Percentiles rank a stretch among this genome's conserved stretches.
Conservation (phyloP, 2,329 filamentous ascomycete species). For the Biscogniauxia mediterranea region DNA sequence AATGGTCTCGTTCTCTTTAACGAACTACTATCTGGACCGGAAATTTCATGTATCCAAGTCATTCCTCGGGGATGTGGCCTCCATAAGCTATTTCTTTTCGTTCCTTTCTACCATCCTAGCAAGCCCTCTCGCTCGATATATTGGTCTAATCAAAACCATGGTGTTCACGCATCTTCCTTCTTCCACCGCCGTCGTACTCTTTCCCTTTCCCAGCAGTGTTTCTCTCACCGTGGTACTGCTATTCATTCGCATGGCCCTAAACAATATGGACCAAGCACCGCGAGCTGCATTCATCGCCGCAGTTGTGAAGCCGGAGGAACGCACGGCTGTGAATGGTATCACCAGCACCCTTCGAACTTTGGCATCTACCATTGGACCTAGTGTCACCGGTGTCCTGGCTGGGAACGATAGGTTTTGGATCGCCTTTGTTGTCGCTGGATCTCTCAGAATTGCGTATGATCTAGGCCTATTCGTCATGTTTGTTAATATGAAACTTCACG, state of each 20-base stretch:
- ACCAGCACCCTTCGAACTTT: constrained; percentile 60
- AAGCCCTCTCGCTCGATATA: constrained; percentile 53
- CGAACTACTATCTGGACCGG: constrained; percentile 56
- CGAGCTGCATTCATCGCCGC: constrained; percentile 65
- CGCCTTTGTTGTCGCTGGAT: constrained; percentile 58
- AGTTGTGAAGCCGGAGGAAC: constrained; percentile 61
- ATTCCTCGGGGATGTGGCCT: constrained; percentile 58
- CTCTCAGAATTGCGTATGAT: constrained; percentile 54
- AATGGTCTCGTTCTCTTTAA: constrained; percentile 59
- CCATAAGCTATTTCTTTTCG: constrained; percentile 52
- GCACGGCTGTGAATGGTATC: constrained; percentile 70
- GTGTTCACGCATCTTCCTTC: constrained; percentile 62
- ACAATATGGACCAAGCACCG: constrained; percentile 69
- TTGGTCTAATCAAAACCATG: constrained; percentile 65
- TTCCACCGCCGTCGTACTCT: constrained; percentile 58
- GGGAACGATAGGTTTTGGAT: constrained; percentile 56
- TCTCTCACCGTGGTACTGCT: constrained; percentile 54
- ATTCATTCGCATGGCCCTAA: constrained; percentile 59
- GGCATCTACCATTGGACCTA: constrained; percentile 54
- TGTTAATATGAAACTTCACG: constrained; percentile 54
- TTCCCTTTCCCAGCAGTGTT: constrained; percentile 53
- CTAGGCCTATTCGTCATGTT: constrained; percentile 59
- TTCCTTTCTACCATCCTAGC: constrained; percentile 55
- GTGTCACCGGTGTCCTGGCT: constrained; percentile 54
- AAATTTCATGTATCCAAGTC: constrained; percentile 57